Evolutionary conservation across 352 stramenopile species (phyloP).

Genomic region (Pythium vanterpoolii): DNA sequence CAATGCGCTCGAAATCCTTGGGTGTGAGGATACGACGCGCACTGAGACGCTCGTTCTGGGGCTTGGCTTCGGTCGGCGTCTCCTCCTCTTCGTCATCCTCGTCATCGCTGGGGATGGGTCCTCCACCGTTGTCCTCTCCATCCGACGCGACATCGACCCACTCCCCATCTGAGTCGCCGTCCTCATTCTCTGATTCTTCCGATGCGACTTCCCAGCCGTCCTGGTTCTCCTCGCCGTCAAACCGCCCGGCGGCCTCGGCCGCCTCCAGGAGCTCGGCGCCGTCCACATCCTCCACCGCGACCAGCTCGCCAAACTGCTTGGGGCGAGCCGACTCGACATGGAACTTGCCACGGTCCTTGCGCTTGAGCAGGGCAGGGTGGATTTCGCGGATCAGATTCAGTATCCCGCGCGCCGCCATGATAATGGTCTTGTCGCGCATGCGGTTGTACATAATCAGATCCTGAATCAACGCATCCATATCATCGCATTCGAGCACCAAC

Average conservation of each 20-base stretch:
- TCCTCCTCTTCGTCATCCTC: slow-evolving; percentile 50
- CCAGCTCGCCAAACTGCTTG: slow-evolving; percentile 89
- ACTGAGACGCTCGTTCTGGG: slow-evolving; percentile 81
- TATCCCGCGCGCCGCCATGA: slow-evolving; percentile 95
- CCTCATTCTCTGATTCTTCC: slow-evolving; percentile 52
- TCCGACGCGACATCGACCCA: slow-evolving; percentile 68
- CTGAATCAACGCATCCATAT: slow-evolving; percentile 85
- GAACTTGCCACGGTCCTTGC: slow-evolving; percentile 95
- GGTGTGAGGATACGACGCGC: slow-evolving; percentile 85
- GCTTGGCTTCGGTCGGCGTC: slow-evolving; percentile 31
- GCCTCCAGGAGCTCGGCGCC: slow-evolving; percentile 94
- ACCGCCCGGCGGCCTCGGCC: slow-evolving; percentile 62
- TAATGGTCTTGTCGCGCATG: slow-evolving; percentile 94
- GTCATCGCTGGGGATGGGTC: slow-evolving; percentile 23
- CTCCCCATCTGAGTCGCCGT: slow-evolving; percentile 55
- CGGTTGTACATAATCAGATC: slow-evolving; percentile 97
- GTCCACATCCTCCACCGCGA: slow-evolving; percentile 92
- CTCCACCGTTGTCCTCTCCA: slow-evolving; percentile 38
- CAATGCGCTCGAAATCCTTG: slow-evolving; percentile 88
- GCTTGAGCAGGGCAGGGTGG: slow-evolving; percentile 94
- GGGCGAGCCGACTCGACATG: slow-evolving; percentile 82
- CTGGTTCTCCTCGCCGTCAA: slow-evolving; percentile 79
- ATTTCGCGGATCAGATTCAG: slow-evolving; percentile 97
- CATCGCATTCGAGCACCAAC: slow-evolving; percentile 92
- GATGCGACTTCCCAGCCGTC: slow-evolving; percentile 81